Base-by-base conservation (phyloP, 768 basidiomycete genomes). In the Paxillus involutus region DNA sequence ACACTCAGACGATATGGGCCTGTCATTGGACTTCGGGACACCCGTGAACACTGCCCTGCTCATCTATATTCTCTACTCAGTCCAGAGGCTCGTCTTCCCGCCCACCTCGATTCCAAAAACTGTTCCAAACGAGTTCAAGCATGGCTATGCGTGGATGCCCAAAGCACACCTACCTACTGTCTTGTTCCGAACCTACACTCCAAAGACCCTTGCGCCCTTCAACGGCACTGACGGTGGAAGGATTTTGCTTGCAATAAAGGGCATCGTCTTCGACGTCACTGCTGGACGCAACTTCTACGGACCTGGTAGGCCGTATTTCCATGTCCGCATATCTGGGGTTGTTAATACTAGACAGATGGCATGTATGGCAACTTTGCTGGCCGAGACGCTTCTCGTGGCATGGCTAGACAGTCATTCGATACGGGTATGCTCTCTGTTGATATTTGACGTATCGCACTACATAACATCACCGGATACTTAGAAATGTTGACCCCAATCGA, bases 311-410 rank as follows among this genome's bases (percentile, higher is more conserved):
- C 72, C 35, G 29, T 46, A 32, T 46, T 16, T 17, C 26, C 30
- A 21, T 33, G 42, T 29, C 35, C 47, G 45, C 19, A 47, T 46
- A 30, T 21, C 19, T 37, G 26, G 2, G 47, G 33, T 62, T 19
- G 50, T 7, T 51, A 12, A 48, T 56, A 16, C 14, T 24, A 44
- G 40, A 29, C 60, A 97, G 96, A 86, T 63, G 96, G 95, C 0
- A 92, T 94, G 82, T 98, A 98, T 66, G 94, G 93, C 30, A 96
- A 95, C 72, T 98, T 99, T 76, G 95, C 97, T 3, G 97, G 96
- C 6, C 74, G 95, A 46, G 96, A 99, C 73, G 96, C 96, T 2
- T 95, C 92, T 14, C 77, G 95, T 36, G 95, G 96, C 5, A 95
- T 98, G 91, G 96, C 96, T 7, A 97, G 95, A 73, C 95, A 98